Conservation (phyloP, 1,284 basidiomycete species). For the Cutaneotrichosporon sp. region DNA sequence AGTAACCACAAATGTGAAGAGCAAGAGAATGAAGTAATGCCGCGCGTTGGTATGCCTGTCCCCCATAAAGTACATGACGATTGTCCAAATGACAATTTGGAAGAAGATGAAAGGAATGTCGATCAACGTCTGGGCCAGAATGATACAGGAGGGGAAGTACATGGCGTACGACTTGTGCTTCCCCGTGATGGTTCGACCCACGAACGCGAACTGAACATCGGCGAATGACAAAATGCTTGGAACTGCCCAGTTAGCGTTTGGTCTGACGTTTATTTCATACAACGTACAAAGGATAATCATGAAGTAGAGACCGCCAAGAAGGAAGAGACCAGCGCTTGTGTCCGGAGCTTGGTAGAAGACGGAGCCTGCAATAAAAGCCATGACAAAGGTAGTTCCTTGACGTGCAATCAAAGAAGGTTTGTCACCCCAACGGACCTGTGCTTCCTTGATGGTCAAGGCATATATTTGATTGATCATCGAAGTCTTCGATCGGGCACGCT, state of each 20-base stretch:
- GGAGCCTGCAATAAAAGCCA: conserved; percentile 58
- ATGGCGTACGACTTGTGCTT: conserved; percentile 52
- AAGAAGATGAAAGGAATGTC: conserved; percentile 49
- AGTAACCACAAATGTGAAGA: conserved; percentile 29
- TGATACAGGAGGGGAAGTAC: conserved; percentile 47
- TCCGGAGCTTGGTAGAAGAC: conserved; percentile 64
- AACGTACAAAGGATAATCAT: conserved; percentile 45
- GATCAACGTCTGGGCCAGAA: conserved; percentile 63
- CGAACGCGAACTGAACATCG: conserved; percentile 67
- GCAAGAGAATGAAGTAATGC: conserved; percentile 43
- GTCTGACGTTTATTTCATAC: not conserved
- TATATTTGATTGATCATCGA: conserved; percentile 34
- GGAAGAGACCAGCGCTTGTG: conserved; percentile 58
- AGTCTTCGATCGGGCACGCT: conserved; percentile 21
- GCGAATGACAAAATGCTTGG: conserved; percentile 54
- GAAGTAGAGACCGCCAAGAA: conserved; percentile 64
- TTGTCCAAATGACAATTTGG: conserved; percentile 45
- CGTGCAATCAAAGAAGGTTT: conserved; percentile 29
- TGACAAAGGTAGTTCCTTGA: conserved; percentile 34
- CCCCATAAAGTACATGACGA: conserved; percentile 45
- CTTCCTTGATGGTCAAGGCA: conserved; percentile 35
- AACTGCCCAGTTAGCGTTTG: conserved; percentile 3
- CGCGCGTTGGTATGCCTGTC: conserved; percentile 27
- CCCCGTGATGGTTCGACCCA: conserved; percentile 66
- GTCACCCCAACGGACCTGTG: conserved; percentile 41